Base-by-base conservation (phyloP, 768 basidiomycete species). In the Serendipita indica region DNA sequence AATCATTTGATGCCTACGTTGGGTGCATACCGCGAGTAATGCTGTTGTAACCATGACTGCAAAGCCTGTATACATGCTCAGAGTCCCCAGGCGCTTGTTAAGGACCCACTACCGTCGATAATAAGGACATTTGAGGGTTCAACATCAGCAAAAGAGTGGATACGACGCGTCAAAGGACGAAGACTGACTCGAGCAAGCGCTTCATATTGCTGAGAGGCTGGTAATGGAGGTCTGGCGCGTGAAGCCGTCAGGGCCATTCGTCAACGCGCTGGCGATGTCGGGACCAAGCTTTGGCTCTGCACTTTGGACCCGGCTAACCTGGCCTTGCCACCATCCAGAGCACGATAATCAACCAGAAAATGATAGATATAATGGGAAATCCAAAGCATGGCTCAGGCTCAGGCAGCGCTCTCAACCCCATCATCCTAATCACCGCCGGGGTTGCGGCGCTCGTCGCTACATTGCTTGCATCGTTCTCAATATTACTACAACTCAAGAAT, bases 401-500 rank as follows among this genome's bases (percentile, higher is more conserved):
- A 22, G 74, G 81, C 27, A 70, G 62, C 67, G 81, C 56, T 74
- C 80, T 64, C 66, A 73, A 35, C 62, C 74, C 70, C 5, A 65
- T 66, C 6, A 76, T 92, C 28, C 77, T 92, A 39, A 63, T 76
- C 22, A 65, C 81, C 20, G 74, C 88, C 0, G 86, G 83, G 1
- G 56, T 82, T 18, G 81, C 76, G 3, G 82, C 89, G 0, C 57
- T 81, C 2, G 67, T 86, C 33, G 86, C 90, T 0, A 89, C 89
- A 10, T 61, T 78, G 1, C 78, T 92, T 22, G 86, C 86, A 7
- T 75, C 78, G 20, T 75, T 78, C 66, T 87, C 86, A 2, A 89
- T 94, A 62, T 79, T 76, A 64, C 74, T 88, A 2, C 91, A 93
- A 59, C 73, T 93, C 59, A 82, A 86, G 68, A 91, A 88, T 68